Evolutionary conservation across 2,329 filamentous ascomycete species (phyloP).

Genomic region (Paracoccidioides brasiliensis): DNA sequence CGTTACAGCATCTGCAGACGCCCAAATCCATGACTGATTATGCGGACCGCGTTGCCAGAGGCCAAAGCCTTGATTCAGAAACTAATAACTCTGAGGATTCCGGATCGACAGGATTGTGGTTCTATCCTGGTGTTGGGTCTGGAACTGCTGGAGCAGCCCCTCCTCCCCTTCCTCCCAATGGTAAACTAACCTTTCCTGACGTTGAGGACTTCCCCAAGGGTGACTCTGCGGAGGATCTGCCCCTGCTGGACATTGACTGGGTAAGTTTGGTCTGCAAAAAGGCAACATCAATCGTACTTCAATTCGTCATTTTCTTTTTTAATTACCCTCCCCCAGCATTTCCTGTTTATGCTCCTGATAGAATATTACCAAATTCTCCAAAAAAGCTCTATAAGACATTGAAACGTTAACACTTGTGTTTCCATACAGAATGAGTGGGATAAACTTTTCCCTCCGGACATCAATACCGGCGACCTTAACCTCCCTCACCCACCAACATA

Average conservation of each 20-base stretch:
- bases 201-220: slow-evolving; percentile 9
- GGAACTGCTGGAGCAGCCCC: slow-evolving; percentile 10
- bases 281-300: not conserved
- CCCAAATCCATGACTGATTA: not conserved
- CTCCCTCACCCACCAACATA: slow-evolving; percentile 26
- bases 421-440: slow-evolving; percentile 22
- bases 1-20: not conserved
- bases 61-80: slow-evolving; percentile 9
- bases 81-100: slow-evolving; percentile 9
- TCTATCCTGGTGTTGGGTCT: slow-evolving; percentile 6
- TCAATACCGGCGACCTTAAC: slow-evolving; percentile 42
- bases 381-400: not conserved
- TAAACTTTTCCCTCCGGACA: slow-evolving; percentile 24
- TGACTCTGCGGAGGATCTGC: slow-evolving; percentile 16
- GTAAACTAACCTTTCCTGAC: slow-evolving; percentile 8
- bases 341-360: not conserved
- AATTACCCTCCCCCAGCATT: not conserved
- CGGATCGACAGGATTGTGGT: slow-evolving; percentile 10
- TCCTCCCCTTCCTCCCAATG: not conserved
- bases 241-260: slow-evolving; percentile 50
- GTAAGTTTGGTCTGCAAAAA: slow-evolving; percentile 33
- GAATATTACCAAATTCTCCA: not conserved
- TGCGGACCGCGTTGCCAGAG: not conserved
- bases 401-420: not conserved
- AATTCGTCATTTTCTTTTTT: not conserved